Base-by-base conservation (phyloP, 768 basidiomycete species). In the Termitomyces sp. region DNA sequence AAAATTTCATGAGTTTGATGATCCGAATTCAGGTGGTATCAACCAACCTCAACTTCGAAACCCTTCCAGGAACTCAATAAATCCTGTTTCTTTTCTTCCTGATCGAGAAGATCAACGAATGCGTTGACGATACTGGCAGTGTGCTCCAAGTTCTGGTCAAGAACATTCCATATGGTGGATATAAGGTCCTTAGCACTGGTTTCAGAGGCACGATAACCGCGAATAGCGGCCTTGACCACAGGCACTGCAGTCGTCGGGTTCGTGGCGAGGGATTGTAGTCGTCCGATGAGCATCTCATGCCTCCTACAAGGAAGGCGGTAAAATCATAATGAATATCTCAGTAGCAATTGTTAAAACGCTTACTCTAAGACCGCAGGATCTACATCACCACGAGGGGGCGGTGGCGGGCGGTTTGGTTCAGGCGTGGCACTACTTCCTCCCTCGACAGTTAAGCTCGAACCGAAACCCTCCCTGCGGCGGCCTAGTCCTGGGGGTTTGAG, bases 111-210 rank as follows among this genome's bases (percentile, higher is more conserved):
- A 59, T 92, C 92, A 5, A 94, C 83, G 32, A 91, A 75, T 2
- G 80, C 74, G 56, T 86, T 88, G 41, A 93, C 75, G 32, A 91
- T 79, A 57, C 87, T 84, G 0, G 85, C 86, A 0, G 91, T 89
- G 29, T 83, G 77, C 49, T 97, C 93, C 20, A 89, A 67, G 41
- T 73, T 71, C 48, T 66, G 63, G 53, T 77, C 73, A 70, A 51
- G 39, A 5, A 51, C 50, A 16, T 45, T 86, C 50, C 50, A 51
- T 22, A 41, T 86, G 0, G 91, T 95, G 38, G 86, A 86, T 48
- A 98, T 86, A 58, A 98, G 76, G 68, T 96, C 96, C 3, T 85
- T 78, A 2, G 94, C 89, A 38, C 81, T 83, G 9, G 84, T 82
- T 66, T 99, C 95, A 39, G 84, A 84, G 2, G 78, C 68, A 23